phyloP scores from a whole-genome alignment of 345 rosid species.

The Aurinia saxatilis region DNA sequence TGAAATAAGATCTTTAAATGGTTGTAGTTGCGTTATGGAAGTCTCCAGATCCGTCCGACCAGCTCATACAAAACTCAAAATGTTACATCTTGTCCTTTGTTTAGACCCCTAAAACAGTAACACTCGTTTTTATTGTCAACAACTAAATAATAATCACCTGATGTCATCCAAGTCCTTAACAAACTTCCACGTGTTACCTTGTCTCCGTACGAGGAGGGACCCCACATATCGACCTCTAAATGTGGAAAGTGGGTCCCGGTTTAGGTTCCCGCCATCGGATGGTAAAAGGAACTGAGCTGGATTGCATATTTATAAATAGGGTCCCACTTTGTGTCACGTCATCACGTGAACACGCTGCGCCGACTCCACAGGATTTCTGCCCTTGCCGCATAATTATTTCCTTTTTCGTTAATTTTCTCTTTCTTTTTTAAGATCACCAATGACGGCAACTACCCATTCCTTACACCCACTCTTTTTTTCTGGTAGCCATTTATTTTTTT shows the following conservation, averaged over 20 bases:
- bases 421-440: conserved; percentile 15
- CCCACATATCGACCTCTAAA: background rate
- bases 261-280: conserved; percentile 13
- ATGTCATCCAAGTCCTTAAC: background rate
- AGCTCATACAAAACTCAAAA: background rate
- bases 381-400: conserved; percentile 9
- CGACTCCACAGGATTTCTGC: conserved; percentile 22
- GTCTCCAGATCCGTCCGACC: conserved; percentile 19
- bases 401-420: conserved; percentile 19
- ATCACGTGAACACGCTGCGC: conserved; percentile 27
- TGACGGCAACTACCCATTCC: conserved; percentile 21
- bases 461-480: conserved; percentile 15
- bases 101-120: background rate
- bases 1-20: background rate
- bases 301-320: background rate
- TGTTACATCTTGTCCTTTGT: background rate
- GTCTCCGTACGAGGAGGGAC: background rate
- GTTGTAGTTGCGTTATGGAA: conserved; percentile 1
- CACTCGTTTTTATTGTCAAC: background rate
- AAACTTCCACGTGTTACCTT: conserved; percentile 6
- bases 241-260: conserved; percentile 6
- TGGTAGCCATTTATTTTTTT: background rate
- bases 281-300: conserved; percentile 16
- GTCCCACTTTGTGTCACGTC: conserved; percentile 25
- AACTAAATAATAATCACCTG: background rate